Evolutionary conservation across 805 yeast genomes (phyloP).

Genomic region (Monosporozyma unispora): DNA sequence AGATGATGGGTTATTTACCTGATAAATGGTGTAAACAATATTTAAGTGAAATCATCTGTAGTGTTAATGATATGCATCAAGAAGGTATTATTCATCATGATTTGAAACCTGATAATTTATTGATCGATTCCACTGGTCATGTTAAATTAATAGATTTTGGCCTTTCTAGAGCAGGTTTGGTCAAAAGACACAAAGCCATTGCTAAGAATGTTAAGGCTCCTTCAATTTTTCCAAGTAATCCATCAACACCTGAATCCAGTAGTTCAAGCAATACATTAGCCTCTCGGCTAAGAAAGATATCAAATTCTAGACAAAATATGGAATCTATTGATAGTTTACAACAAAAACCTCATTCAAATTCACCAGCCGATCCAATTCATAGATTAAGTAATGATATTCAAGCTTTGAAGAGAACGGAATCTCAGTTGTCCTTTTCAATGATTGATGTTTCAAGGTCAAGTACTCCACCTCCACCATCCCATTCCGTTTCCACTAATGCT

Average conservation of each 20-base stretch:
- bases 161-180: slow-evolving; percentile 77
- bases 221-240: not conserved
- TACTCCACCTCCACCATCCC: slow-evolving; percentile 20
- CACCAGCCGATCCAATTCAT: slow-evolving; percentile 1
- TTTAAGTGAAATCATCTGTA: slow-evolving; percentile 82
- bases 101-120: slow-evolving; percentile 85
- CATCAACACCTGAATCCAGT: slow-evolving; percentile 5
- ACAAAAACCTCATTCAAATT: not conserved
- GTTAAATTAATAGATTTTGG: slow-evolving; percentile 93
- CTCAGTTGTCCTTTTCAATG: slow-evolving; percentile 24
- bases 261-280: not conserved
- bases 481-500: not conserved
- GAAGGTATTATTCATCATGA: slow-evolving; percentile 92
- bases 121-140: slow-evolving; percentile 83
- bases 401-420: slow-evolving; percentile 23
- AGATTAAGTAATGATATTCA: slow-evolving; percentile 1
- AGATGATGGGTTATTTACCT: slow-evolving; percentile 73
- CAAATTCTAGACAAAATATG: slow-evolving; percentile 1
- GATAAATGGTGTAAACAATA: slow-evolving; percentile 81
- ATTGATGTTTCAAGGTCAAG: slow-evolving; percentile 22
- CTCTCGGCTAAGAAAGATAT: not conserved
- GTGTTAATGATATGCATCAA: slow-evolving; percentile 80
- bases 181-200: slow-evolving; percentile 57
- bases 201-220: not conserved
- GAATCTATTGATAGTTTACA: slow-evolving; percentile 3